Evolutionary conservation across 768 basidiomycete genomes (phyloP).

Genomic region (Xanthoconium purpureum): DNA sequence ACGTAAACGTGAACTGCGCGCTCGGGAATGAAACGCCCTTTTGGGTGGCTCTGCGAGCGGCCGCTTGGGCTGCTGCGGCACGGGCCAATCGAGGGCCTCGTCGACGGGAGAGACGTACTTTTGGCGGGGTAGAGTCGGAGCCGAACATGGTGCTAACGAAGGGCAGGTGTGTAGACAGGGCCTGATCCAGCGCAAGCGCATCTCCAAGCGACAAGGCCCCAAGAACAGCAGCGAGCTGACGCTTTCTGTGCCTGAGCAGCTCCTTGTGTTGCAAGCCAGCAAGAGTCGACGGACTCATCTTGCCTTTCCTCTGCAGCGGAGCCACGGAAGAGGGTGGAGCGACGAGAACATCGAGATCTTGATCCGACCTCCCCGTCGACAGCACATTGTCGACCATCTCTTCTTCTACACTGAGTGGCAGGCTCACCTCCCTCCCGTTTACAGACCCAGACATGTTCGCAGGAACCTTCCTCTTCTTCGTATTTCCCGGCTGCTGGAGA

Average conservation of each 20-base stretch:
- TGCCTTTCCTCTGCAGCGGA: slow-evolving; percentile 36
- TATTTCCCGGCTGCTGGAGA: slow-evolving; percentile 73
- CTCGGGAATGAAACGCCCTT: slow-evolving; percentile 46
- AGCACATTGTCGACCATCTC: slow-evolving; percentile 34
- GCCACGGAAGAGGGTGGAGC: slow-evolving; percentile 19
- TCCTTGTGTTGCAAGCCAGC: slow-evolving; percentile 78
- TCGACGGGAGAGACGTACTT: slow-evolving; percentile 56
- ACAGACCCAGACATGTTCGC: slow-evolving; percentile 47
- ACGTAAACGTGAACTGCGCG: slow-evolving; percentile 58
- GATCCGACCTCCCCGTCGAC: slow-evolving; percentile 25
- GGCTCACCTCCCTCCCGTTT: slow-evolving; percentile 42
- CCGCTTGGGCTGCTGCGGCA: slow-evolving; percentile 29
- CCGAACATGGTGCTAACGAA: slow-evolving; percentile 37
- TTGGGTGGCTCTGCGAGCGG: slow-evolving; percentile 4
- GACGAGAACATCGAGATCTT: slow-evolving; percentile 21
- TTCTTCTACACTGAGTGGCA: slow-evolving; percentile 43
- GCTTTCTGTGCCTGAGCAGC: slow-evolving; percentile 61
- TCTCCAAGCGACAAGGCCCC: slow-evolving; percentile 65
- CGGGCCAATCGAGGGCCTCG: slow-evolving; percentile 50
- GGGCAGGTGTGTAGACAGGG: slow-evolving; percentile 49
- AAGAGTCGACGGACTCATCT: slow-evolving; percentile 56
- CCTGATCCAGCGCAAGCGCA: slow-evolving; percentile 74
- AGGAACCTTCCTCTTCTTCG: slow-evolving; percentile 87
- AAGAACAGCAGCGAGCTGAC: slow-evolving; percentile 68
- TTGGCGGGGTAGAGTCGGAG: slow-evolving; percentile 28